Evolutionary conservation across 805 yeast species (phyloP), one percentile per base, ranked within the genome.

Genomic region (Kodamaea lidongshanica): DNA sequence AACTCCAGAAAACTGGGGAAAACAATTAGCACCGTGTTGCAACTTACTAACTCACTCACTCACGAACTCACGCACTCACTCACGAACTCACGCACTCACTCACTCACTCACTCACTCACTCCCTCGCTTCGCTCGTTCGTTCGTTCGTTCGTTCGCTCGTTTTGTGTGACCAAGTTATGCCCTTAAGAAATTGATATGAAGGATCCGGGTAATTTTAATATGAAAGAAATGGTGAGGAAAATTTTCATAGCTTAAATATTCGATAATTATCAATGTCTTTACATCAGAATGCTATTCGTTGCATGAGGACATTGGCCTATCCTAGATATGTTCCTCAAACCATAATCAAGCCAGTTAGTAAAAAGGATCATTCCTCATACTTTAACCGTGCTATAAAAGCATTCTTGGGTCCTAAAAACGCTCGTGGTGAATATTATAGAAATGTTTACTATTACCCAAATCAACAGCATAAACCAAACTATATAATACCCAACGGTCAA

Each of bases 361-460:
- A 59, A 40, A 61, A 61, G 39, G 69, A 62, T 45, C 69, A 62
- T 34, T 40, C 62, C 7, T 68, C 82, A 6, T 72, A 70, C 35
- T 65, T 80, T 50, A 73, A 72, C 45, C 67, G 73, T 51, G 74
- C 76, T 22, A 63, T 86, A 72, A 73, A 75, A 42, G 74, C 70
- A 41, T 87, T 85, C 60, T 61, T 87, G 34, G 96, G 96, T 3
- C 89, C 89, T 21, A 74, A 68, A 52, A 86, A 85, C 57, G 74
- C 74, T 58, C 79, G 80, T 54, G 95, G 95, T 12, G 86, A 84
- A 42, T 83, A 84, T 54, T 67, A 68, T 39, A 58, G 74, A 50
- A 88, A 86, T 67, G 84, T 79, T 52, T 81, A 84, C 56, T 76
- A 70, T 45, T 67, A 67, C 40, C 77, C 85, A 8, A 76, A 81